Evolutionary conservation across 1,284 basidiomycete genomes (phyloP), one percentile per base, ranked within the genome.

Genomic region (Gomphus sp.): DNA sequence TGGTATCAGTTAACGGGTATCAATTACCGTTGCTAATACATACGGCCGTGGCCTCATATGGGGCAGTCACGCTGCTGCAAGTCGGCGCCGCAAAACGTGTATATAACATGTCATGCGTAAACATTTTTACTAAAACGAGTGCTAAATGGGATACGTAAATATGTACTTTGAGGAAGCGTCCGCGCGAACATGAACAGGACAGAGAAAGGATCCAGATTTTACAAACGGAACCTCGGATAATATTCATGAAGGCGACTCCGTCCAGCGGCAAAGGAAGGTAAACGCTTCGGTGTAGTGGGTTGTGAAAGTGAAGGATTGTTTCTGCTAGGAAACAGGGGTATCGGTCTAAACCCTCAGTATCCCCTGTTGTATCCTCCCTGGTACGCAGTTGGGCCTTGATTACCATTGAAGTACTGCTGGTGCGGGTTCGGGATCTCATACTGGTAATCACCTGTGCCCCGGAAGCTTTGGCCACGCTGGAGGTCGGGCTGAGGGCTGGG

Each of bases 401-500:
- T n/a, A 53, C 36, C 36, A 18, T 39, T 41, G 39, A 41, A 53
- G 52, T 53, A 53, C 16, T 37, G 36, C 4, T 36, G 36, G n/a
- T 55, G 54, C 8, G 54, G 54, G 43, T 55, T 55, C 8, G 54
- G 54, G 1, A 55, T 47, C 18, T 55, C 54, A 45, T 55, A 55
- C 16, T 55, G 54, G 25, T 55, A 55, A 6, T 43, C 41, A 43
- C 41, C 41, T 14, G 39, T 43, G 43, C 16, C 44, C 54, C 16
- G 41, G 36, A 22, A 18, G 36, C 36, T 52, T 16, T 14, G 37
- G n/a, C 41, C 39, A n/a, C 52, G 36, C 8, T 52, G 50, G n/a
- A 54, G 11, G n/a, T 55, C 54, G 14, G 60, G 60, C 34, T 57
- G 56, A 4, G 60, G 56, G 55, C 60, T 61, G 8, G 60, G 59